Conservation (phyloP, 768 basidiomycete species). For the Lentinula edodes region DNA sequence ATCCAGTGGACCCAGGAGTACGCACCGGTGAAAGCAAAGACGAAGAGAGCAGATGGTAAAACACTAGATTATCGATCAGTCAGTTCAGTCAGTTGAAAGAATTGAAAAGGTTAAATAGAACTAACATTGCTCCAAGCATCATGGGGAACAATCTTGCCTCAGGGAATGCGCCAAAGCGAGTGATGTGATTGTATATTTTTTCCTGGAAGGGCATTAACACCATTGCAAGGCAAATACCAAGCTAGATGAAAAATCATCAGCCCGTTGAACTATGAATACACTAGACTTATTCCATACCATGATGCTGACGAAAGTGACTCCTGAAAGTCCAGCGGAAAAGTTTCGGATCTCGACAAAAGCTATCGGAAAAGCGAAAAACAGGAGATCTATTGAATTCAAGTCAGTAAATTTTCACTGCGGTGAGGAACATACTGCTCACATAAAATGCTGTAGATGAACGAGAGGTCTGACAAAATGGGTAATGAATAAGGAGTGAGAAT, state of each 20-base stretch:
- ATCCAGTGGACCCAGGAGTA: constrained; percentile 34
- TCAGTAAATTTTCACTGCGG: not conserved
- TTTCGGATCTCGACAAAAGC: constrained; percentile 34
- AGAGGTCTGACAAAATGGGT: constrained; percentile 24
- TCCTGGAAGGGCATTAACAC: constrained; percentile 28
- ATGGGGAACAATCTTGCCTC: constrained; percentile 39
- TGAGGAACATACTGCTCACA: constrained; percentile 17
- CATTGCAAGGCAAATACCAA: constrained; percentile 29
- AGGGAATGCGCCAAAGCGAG: constrained; percentile 31
- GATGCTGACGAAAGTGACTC: constrained; percentile 38
- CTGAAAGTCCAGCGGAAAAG: constrained; percentile 32
- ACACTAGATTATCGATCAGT: constrained; percentile 16
- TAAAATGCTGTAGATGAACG: constrained; percentile 37
- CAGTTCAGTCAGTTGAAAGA: not conserved
- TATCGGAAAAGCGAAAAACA: constrained; percentile 42
- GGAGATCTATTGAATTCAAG: constrained; percentile 20
- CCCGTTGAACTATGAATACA: not conserved
- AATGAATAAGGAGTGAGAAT: not conserved
- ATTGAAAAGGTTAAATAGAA: not conserved
- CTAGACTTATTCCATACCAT: constrained; percentile 22
- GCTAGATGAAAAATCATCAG: constrained; percentile 12
- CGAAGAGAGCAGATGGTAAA: constrained; percentile 34
- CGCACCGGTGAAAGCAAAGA: constrained; percentile 41
- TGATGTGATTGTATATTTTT: constrained; percentile 23
- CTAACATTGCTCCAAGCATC: constrained; percentile 34